These are phyloP conservation scores for Pinus taeda DNA, from an alignment of 75 land plant genomes.

Conservation along the genomic window DNA sequence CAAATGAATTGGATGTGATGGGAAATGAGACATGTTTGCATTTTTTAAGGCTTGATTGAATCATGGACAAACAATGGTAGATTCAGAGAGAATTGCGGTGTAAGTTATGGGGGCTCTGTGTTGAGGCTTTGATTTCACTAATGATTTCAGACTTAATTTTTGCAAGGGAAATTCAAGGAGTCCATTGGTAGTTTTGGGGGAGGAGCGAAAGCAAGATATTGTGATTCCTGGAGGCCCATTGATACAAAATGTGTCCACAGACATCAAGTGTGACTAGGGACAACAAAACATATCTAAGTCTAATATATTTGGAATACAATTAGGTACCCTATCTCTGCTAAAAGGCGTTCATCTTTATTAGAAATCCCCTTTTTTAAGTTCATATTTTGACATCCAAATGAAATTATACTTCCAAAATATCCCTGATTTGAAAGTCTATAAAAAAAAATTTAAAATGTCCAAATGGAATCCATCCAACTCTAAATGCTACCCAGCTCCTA, in stretches of 20 bases:
- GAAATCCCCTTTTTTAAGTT: too few species aligned
- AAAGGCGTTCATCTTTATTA: background rate
- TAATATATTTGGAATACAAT: constrained; percentile 75
- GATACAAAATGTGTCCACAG: constrained; percentile 37
- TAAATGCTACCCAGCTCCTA: too few species aligned
- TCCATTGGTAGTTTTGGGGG: constrained; percentile 54
- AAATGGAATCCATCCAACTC: too few species aligned
- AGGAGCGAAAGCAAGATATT: constrained; percentile 37
- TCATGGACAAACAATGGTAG: background rate
- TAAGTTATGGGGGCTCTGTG: constrained; percentile 54
- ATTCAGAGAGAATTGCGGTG: constrained; percentile 22
- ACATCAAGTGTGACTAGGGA: constrained; percentile 66
- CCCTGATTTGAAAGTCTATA: too few species aligned
- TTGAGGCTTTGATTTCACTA: constrained; percentile 70
- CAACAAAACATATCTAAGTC: constrained; percentile 53
- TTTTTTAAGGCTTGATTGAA: background rate
- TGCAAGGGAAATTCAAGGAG: constrained; percentile 31
- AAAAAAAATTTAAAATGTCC: too few species aligned
- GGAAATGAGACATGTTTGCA: background rate
- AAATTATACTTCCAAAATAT: too few species aligned
- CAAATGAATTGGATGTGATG: background rate
- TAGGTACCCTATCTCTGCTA: constrained; percentile 36
- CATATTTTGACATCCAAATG: too few species aligned
- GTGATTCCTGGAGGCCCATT: constrained; percentile 44
- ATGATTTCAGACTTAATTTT: constrained; percentile 60